These are phyloP conservation scores for Nidularia sp. DNA, from an alignment of 768 basidiomycete species.

Conservation along the genomic window DNA sequence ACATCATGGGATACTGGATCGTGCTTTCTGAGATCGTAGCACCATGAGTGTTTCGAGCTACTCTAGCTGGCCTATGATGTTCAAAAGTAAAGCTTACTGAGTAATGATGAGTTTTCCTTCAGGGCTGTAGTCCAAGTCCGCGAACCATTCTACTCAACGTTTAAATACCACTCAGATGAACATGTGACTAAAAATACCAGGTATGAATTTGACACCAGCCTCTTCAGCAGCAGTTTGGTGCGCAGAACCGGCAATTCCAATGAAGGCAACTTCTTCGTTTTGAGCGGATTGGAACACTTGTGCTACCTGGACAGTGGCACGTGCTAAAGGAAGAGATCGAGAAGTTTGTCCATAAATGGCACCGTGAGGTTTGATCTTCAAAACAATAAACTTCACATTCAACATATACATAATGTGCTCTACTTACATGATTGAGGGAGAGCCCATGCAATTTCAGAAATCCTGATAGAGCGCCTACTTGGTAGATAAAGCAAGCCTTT, in stretches of 20 bases:
- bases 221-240: slow-evolving; percentile 57
- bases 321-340: slow-evolving; percentile 49
- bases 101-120: slow-evolving; percentile 60
- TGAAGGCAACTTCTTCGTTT: slow-evolving; percentile 41
- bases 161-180: background rate
- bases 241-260: slow-evolving; percentile 60
- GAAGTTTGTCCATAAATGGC: slow-evolving; percentile 59
- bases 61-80: background rate
- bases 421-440: slow-evolving; percentile 50
- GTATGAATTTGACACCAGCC: slow-evolving; percentile 54
- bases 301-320: slow-evolving; percentile 48
- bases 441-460: slow-evolving; percentile 54
- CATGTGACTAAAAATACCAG: slow-evolving; percentile 31
- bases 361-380: slow-evolving; percentile 58
- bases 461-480: slow-evolving; percentile 60
- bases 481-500: slow-evolving; percentile 55
- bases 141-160: slow-evolving; percentile 51
- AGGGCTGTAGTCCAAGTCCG: slow-evolving; percentile 56
- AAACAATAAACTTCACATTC: background rate
- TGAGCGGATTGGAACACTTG: slow-evolving; percentile 37
- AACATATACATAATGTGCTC: background rate
- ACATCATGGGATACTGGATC: slow-evolving; percentile 37
- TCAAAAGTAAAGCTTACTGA: slow-evolving; percentile 27
- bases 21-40: slow-evolving; percentile 35
- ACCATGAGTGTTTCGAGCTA: background rate